Evolutionary conservation across 2,329 filamentous ascomycete species (phyloP), one percentile per base, ranked within the genome.

Genomic region (Talaromyces sp.): DNA sequence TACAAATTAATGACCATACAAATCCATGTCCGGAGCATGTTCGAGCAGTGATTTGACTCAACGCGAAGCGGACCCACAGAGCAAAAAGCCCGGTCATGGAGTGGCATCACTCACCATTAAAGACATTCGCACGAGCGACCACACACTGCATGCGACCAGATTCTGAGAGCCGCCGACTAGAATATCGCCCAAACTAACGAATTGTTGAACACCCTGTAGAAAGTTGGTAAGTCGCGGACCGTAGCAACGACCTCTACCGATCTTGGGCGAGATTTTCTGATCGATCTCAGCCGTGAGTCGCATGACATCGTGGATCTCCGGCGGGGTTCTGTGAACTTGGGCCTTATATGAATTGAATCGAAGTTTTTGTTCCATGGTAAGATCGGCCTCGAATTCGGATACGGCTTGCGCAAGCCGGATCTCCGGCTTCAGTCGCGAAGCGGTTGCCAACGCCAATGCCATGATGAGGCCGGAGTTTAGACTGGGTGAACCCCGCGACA

Each of bases 141-240:
- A 83, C 0, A 83, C 78, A 13, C 80, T 75, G 64, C 78, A 80
- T 0, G 80, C 80, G 7, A 82, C 71, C 0, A 83, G 51, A 47
- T 82, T 83, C 68, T 83, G 81, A 0, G 77, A 78, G 1, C 78
- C 79, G 0, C 81, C 80, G 17, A 83, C 51, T 3, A 80, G 51
- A 7, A 78, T 70, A 69, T 79, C 78, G 5, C 80, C 80, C n/a
- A 83, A 67, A 0, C 76, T 74, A 19, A 77, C 79, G 59, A 79
- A 83, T 64, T 80, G 77, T 65, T 83, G 80, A 0, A 81, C 74
- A 0, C 75, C 71, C 10, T 80, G 67, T 0, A 83, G 69, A 5
- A 81, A 70, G 51, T 78, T 82, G 0, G 73, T 78, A 19, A 83
- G 71, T 3, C 80, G 75, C 5, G 80, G 74, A 0, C 81, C 79